Percentiles rank a stretch among this genome's conserved stretches.
Conservation (phyloP, 805 yeast species). For the Candida sphagnicola region DNA sequence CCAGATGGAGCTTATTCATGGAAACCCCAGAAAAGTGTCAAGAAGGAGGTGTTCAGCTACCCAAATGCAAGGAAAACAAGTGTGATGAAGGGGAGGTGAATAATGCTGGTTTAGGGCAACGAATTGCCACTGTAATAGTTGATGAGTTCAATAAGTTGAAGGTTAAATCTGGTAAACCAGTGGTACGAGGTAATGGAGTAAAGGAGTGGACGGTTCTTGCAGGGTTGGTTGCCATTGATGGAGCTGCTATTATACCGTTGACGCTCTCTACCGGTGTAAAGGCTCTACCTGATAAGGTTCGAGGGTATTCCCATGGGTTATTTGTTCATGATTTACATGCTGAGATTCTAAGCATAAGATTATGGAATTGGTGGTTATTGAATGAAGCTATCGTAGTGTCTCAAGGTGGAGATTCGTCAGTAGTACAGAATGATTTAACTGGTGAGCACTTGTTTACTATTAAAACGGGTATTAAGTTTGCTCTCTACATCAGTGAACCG, state of each 20-base stretch:
- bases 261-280: constrained; percentile 81
- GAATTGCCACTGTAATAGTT: constrained; percentile 23
- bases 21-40: no score
- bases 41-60: no score
- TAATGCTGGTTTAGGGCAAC: constrained; percentile 11
- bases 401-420: constrained; percentile 9
- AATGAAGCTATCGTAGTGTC: constrained; percentile 36
- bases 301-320: constrained; percentile 46
- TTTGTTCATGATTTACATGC: constrained; percentile 90
- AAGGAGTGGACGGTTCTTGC: constrained; percentile 85
- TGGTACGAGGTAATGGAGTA: constrained; percentile 55
- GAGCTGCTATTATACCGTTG: constrained; percentile 31
- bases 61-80: no score
- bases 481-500: constrained; percentile 64
- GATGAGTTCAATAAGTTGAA: constrained; percentile 25
- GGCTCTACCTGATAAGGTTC: constrained; percentile 55
- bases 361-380: constrained; percentile 60
- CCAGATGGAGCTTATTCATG: no score
- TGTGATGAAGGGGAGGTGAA: no score
- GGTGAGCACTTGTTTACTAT: constrained; percentile 20
- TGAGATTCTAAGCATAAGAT: constrained; percentile 70
- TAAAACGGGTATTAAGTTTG: constrained; percentile 40
- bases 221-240: constrained; percentile 50
- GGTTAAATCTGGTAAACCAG: constrained; percentile 53
- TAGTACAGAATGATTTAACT: constrained; percentile 13